phyloP scores from a whole-genome alignment of 2,329 filamentous ascomycete species.

The Penicillium brasilianum region DNA sequence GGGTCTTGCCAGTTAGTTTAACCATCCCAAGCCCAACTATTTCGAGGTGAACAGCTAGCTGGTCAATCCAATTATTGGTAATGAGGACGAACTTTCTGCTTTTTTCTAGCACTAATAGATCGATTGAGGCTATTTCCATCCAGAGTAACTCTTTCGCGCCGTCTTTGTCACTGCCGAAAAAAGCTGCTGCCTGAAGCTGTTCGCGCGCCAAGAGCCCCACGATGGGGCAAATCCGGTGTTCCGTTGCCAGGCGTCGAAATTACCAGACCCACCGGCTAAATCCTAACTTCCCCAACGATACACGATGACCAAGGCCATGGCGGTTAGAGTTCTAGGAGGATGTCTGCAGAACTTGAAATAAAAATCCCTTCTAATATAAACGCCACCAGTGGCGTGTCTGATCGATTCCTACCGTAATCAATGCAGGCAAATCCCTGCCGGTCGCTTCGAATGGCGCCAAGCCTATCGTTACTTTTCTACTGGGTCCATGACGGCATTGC shows the following conservation, averaged over 20 bases:
- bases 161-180: conserved; percentile 2
- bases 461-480: background rate
- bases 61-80: too few species aligned
- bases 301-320: background rate
- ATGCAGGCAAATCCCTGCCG: background rate
- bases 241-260: background rate
- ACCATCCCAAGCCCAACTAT: background rate
- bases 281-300: background rate
- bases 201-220: conserved; percentile 10
- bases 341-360: background rate
- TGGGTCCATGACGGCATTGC: background rate
- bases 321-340: background rate
- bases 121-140: background rate
- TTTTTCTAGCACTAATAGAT: background rate
- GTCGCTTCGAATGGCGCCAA: background rate
- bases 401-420: background rate
- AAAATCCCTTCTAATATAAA: background rate
- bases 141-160: too few species aligned
- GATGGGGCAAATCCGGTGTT: background rate
- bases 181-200: conserved; percentile 29
- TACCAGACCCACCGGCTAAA: background rate
- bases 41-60: background rate
- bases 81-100: too few species aligned
- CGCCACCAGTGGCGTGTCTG: background rate
- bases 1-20: background rate